phyloP scores from a whole-genome alignment of 2,329 filamentous ascomycete species.

The Colletotrichum sp. region DNA sequence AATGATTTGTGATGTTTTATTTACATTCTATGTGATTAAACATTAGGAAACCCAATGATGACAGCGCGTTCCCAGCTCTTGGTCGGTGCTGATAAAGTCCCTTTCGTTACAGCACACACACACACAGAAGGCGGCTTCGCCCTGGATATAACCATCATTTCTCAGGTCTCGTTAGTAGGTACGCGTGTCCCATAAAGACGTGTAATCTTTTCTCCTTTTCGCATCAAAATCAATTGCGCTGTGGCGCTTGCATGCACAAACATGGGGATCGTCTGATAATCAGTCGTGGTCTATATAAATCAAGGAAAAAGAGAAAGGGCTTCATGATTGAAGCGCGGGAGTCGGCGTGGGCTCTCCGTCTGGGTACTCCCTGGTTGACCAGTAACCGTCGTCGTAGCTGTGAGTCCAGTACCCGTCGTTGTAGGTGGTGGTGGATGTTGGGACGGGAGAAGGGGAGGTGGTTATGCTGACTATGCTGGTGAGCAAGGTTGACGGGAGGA shows the following conservation, averaged over 20 bases:
- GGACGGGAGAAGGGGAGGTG: slow-evolving; percentile 22
- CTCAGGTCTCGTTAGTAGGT: background rate
- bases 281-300: background rate
- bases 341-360: slow-evolving; percentile 45
- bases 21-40: slow-evolving; percentile 16
- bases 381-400: slow-evolving; percentile 47
- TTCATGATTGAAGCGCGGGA: slow-evolving; percentile 10
- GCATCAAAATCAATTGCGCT: background rate
- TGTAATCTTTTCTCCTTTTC: background rate
- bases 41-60: slow-evolving; percentile 9
- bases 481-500: slow-evolving; percentile 19
- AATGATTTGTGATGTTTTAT: background rate
- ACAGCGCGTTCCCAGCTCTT: slow-evolving; percentile 45
- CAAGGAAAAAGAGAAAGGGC: background rate
- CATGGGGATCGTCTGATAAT: background rate
- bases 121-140: background rate
- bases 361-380: slow-evolving; percentile 50
- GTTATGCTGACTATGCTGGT: slow-evolving; percentile 22
- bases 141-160: slow-evolving; percentile 13
- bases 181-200: background rate
- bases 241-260: background rate
- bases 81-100: slow-evolving; percentile 33
- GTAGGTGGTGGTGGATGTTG: slow-evolving; percentile 30
- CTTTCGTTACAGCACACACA: background rate
- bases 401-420: slow-evolving; percentile 47